Evolutionary conservation across 495 filamentous ascomycete genomes (phyloP), one percentile per base, ranked within the genome.

Genomic region (Collariella sp.): DNA sequence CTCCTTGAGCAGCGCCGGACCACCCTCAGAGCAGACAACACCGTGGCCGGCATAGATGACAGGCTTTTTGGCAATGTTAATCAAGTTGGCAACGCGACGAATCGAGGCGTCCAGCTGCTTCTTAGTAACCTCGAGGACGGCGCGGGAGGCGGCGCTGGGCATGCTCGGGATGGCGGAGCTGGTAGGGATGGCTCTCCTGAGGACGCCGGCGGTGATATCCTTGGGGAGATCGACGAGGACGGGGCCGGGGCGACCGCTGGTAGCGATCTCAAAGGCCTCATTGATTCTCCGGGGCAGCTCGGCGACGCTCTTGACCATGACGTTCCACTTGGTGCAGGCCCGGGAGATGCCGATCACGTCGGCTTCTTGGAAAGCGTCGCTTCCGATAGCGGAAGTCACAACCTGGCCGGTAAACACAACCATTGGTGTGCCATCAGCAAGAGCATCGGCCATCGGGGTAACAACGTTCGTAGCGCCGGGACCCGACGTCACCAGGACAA

Each of bases 211-310:
- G 19, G 86, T 88, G 55, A 89, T 83, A 67, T 89, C 86, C 65
- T 88, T 88, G 48, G 86, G 86, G 38, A 89, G 72, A 67, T 89
- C 86, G 29, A 89, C 86, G 50, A 89, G 76, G 2, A 89, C 86
- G n/a, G 86, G 86, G 33, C 86, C 86, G 7, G 86, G 86, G 24
- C 86, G 73, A 29, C 86, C 86, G 50, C 80, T 82, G 33, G 83
- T 88, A 18, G 86, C 86, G 62, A 89, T 89, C 69, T 89, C 85
- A 64, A 89, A 89, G n/a, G 86, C 86, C 67, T 89, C 86, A 62
- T 88, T 88, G 61, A 89, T 89, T 41, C 86, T 73, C 40, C 82
- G 74, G n/a, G 86, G 86, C 40, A 89, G 68, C 65, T 89, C 86
- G 33, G 86, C 86, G 46, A 87, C 76, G 62, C 81, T 83, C 78